A percentile compares a stretch with the other conserved stretches of the same genome.
Conservation (phyloP, 1,284 basidiomycete species). For the Boletus coffeatus region DNA sequence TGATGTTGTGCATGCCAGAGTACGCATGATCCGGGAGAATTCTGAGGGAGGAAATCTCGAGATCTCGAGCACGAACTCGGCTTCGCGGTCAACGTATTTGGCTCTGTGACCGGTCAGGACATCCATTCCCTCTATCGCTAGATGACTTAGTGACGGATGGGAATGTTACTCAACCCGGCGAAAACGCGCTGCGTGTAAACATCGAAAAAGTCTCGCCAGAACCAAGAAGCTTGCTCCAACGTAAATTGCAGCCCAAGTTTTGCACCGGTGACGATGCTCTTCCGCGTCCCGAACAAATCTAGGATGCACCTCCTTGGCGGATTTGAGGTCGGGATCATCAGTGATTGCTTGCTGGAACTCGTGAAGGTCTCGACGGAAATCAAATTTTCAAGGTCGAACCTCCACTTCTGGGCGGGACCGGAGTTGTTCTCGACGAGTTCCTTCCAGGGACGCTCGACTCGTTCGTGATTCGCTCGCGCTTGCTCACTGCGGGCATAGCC, state of each 20-base stretch:
- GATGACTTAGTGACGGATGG: constrained; percentile 53
- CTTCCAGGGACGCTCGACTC: constrained; percentile 47
- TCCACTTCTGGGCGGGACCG: constrained; percentile 44
- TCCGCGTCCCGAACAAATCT: constrained; percentile 45
- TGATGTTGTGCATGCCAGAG: constrained; percentile 54
- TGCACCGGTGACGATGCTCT: constrained; percentile 33
- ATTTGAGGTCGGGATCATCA: constrained; percentile 42
- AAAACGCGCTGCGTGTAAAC: constrained; percentile 54
- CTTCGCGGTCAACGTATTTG: constrained; percentile 58
- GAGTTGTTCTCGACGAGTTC: constrained; percentile 40
- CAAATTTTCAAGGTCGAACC: constrained; percentile 39
- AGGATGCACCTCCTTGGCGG: constrained; percentile 40
- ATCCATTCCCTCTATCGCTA: constrained; percentile 1
- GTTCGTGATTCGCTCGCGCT: constrained; percentile 36
- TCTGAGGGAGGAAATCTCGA: constrained; percentile 57
- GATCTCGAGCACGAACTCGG: constrained; percentile 67
- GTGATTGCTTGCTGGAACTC: constrained; percentile 41
- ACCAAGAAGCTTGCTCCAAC: constrained; percentile 57
- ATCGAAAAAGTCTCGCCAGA: constrained; percentile 67
- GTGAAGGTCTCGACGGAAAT: constrained; percentile 28
- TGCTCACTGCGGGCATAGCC: constrained; percentile 49
- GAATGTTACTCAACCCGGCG: constrained; percentile 45
- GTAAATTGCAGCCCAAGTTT: constrained; percentile 40
- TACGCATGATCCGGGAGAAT: constrained; percentile 64
- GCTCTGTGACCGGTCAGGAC: constrained; percentile 37